These are phyloP conservation scores for Tricholoma hemisulphureum DNA, from an alignment of 768 basidiomycete genomes.

Conservation along the genomic window DNA sequence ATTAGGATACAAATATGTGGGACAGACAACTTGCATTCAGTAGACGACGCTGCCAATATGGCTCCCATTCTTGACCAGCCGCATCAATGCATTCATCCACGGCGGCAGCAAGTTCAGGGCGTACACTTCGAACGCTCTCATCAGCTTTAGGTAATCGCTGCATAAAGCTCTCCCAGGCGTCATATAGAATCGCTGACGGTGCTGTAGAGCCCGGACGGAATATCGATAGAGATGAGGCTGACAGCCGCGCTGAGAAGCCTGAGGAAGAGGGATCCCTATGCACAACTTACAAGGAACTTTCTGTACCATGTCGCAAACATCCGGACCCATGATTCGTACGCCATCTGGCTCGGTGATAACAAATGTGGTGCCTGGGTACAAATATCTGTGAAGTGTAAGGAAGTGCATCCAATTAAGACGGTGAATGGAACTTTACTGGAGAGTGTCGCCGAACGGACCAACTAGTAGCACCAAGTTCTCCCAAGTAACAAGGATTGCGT, in stretches of 20 bases:
- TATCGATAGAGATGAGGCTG: constrained; percentile 76
- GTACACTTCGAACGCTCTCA: constrained; percentile 86
- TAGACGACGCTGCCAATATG: constrained; percentile 83
- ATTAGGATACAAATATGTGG: background rate
- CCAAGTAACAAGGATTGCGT: constrained; percentile 90
- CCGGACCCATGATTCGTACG: constrained; percentile 75
- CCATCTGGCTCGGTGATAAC: constrained; percentile 89
- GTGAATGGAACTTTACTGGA: constrained; percentile 58
- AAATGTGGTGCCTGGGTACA: constrained; percentile 72
- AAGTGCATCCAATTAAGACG: constrained; percentile 9
- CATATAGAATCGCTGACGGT: constrained; percentile 87
- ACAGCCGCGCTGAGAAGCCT: background rate
- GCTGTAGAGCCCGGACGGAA: constrained; percentile 93
- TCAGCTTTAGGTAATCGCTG: constrained; percentile 87
- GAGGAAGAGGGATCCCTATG: background rate
- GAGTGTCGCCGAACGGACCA: constrained; percentile 87
- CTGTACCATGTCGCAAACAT: constrained; percentile 85
- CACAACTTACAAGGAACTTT: constrained; percentile 78
- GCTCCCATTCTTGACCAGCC: constrained; percentile 89
- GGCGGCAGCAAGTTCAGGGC: constrained; percentile 54
- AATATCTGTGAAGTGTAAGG: constrained; percentile 53
- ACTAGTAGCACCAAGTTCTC: constrained; percentile 73
- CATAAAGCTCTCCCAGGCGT: constrained; percentile 86
- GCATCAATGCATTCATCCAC: constrained; percentile 89
- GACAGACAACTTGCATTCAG: constrained; percentile 58